phyloP scores from a whole-genome alignment of 2,329 filamentous ascomycete species.

The Colletotrichum paranaense region DNA sequence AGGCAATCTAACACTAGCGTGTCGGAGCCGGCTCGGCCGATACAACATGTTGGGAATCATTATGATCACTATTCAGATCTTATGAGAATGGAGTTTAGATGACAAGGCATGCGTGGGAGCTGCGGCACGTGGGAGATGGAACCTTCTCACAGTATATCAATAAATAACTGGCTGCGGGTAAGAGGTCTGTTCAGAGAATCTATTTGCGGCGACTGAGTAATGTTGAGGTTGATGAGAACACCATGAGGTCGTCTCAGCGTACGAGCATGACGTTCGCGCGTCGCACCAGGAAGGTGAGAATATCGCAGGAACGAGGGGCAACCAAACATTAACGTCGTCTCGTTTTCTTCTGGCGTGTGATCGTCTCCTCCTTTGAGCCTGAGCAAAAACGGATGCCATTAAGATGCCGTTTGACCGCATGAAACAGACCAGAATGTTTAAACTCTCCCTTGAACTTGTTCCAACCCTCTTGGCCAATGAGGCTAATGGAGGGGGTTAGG shows the following conservation, averaged over 20 bases:
- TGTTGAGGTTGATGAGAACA: neutral
- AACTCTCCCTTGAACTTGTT: slow-evolving; percentile 23
- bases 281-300: neutral
- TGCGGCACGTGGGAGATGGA: neutral
- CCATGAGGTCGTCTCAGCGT: neutral
- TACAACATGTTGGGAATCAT: neutral
- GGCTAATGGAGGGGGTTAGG: neutral
- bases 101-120: neutral
- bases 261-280: neutral
- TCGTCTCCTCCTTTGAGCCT: neutral
- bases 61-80: neutral
- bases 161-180: neutral
- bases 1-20: neutral
- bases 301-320: slow-evolving; percentile 6
- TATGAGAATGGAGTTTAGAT: neutral
- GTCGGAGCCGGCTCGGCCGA: slow-evolving; percentile 26
- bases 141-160: too few relatives aligned
- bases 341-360: neutral
- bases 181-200: neutral
- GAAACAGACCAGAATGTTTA: slow-evolving; percentile 28
- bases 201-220: neutral
- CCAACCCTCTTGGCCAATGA: slow-evolving; percentile 19
- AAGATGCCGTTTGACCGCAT: slow-evolving; percentile 26
- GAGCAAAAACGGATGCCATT: neutral
- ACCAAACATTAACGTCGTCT: slow-evolving; percentile 13